Evolutionary conservation across 1,284 basidiomycete genomes (phyloP), one percentile per base, ranked within the genome.

Genomic region (Exobasidium cylindrosporum): DNA sequence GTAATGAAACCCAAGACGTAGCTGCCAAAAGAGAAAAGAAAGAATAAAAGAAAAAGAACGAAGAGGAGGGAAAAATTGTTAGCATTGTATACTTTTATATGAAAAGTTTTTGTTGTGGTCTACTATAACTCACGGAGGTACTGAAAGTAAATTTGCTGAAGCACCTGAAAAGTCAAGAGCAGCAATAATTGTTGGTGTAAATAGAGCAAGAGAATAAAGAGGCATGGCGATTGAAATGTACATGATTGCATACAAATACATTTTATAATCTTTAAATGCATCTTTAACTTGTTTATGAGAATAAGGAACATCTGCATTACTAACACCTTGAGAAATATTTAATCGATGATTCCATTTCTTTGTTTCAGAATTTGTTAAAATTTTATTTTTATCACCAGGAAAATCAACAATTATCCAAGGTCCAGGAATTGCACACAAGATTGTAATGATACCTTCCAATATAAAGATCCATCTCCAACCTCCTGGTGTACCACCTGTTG

Each of bases 1-100:
- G 82, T 81, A 66, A 82, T 73, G 74, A 83, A 83, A n/a, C 81
- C 82, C 35, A 83, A 70, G 23, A 81, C 82, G 69, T 83, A 84
- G 10, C 35, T 40, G 35, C 17, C n/a, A n/a, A n/a, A n/a, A n/a
- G n/a, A n/a, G n/a, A n/a, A n/a, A n/a, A n/a, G n/a, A n/a, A n/a
- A n/a, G n/a, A n/a, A n/a, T n/a, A n/a, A n/a, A n/a, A n/a, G n/a
- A n/a, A n/a, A n/a, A n/a, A n/a, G n/a, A n/a, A n/a, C n/a, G n/a
- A n/a, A n/a, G n/a, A n/a, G n/a, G n/a, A n/a, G n/a, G n/a, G n/a
- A n/a, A n/a, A n/a, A n/a, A n/a, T n/a, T n/a, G n/a, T n/a, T n/a
- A n/a, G n/a, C n/a, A n/a, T n/a, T n/a, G n/a, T n/a, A n/a, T n/a
- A n/a, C n/a, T n/a, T n/a, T n/a, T n/a, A n/a, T n/a, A n/a, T n/a